Percentiles rank a stretch among this genome's conserved stretches.
Evolutionary conservation across 768 basidiomycete genomes (phyloP).

Genomic region (Neoboletus magnificus): DNA sequence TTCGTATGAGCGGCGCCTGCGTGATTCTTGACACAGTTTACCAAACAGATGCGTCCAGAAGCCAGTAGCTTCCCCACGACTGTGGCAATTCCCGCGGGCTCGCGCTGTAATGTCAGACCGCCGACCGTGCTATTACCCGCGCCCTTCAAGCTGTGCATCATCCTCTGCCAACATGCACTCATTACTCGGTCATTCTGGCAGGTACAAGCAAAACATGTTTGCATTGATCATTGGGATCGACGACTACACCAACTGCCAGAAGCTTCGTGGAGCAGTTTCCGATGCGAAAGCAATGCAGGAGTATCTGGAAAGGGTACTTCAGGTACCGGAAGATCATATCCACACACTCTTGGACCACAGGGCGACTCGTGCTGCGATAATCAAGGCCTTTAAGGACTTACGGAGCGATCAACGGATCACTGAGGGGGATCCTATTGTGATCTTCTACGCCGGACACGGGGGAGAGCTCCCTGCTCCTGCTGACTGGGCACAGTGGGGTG

Average conservation of each 20-base stretch:
- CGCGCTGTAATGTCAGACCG: no score
- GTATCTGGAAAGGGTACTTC: constrained; percentile 31
- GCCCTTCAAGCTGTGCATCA: not conserved
- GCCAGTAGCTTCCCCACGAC: not conserved
- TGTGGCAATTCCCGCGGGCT: not conserved
- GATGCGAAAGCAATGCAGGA: constrained; percentile 40
- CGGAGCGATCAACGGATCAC: constrained; percentile 22
- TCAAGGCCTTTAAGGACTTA: constrained; percentile 26
- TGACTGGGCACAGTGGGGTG: constrained; percentile 18
- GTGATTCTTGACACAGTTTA: not conserved
- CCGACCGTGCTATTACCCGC: not conserved
- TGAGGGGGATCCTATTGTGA: constrained; percentile 35
- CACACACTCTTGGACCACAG: constrained; percentile 34
- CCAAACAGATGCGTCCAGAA: not conserved
- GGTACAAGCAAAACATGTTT: constrained; percentile 15
- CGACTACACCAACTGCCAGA: constrained; percentile 28
- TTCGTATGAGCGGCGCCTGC: not conserved
- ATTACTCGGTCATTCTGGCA: not conserved
- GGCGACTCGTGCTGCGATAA: constrained; percentile 38
- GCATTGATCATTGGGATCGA: constrained; percentile 46
- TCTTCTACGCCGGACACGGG: constrained; percentile 49
- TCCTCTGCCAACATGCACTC: not conserved
- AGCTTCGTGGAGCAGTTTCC: constrained; percentile 35
- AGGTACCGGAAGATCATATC: constrained; percentile 34
- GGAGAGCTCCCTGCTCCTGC: constrained; percentile 31